Evolutionary conservation across 2,329 filamentous ascomycete genomes (phyloP).

Genomic region (Pseudopyricularia cyperi): DNA sequence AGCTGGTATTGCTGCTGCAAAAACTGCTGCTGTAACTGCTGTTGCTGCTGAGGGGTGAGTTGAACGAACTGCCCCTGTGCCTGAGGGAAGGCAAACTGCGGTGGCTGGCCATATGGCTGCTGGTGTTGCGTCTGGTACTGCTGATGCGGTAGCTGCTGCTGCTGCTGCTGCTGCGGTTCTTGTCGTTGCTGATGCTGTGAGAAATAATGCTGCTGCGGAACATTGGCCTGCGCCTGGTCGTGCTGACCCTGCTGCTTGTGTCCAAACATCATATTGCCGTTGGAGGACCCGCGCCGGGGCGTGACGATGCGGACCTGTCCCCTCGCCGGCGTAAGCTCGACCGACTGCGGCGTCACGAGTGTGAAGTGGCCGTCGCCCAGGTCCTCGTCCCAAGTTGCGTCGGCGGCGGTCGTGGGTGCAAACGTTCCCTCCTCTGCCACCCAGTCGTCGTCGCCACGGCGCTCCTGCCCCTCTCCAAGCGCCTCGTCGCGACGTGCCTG

Average conservation of each 20-base stretch:
- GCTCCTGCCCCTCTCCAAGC: no score
- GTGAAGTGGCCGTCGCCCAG: neutral
- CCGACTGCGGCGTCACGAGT: neutral
- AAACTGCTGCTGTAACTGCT: constrained; percentile 11
- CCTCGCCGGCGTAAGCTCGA: constrained; percentile 1
- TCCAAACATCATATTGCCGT: neutral
- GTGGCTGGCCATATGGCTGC: constrained; percentile 3
- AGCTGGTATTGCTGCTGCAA: constrained; percentile 8
- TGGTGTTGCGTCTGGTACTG: neutral
- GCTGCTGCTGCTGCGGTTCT: neutral
- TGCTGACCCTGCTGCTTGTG: constrained; percentile 2
- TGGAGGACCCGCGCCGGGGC: constrained; percentile 1
- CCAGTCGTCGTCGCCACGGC: neutral
- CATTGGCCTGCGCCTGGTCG: neutral
- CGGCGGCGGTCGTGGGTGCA: neutral
- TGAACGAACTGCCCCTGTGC: neutral
- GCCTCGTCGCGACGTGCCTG: neutral
- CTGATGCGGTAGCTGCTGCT: neutral
- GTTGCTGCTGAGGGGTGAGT: constrained; percentile 5
- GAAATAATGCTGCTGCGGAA: constrained; percentile 6
- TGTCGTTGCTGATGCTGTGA: neutral
- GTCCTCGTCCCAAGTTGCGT: constrained; percentile 1
- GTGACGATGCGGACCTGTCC: constrained; percentile 2
- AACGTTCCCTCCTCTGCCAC: neutral
- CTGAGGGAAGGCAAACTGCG: constrained; percentile 5